Percentiles rank a stretch among this genome's conserved stretches.
These are phyloP conservation scores for Alternaria novae-zelandiae DNA, from an alignment of 2,329 filamentous ascomycete genomes.

Conservation along the genomic window DNA sequence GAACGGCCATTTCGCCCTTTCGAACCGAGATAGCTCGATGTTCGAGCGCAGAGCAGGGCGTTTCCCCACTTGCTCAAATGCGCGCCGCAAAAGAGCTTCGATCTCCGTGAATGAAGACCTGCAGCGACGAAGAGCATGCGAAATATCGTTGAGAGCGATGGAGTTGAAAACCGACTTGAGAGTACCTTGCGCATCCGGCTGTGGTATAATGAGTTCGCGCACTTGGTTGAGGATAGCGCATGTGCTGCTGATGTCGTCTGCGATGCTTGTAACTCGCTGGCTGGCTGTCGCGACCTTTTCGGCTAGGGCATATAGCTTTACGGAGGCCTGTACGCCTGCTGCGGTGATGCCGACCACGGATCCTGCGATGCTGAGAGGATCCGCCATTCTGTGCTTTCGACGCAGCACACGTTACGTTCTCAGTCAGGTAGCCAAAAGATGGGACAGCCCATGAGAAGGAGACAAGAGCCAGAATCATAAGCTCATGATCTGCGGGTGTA, in stretches of 20 bases:
- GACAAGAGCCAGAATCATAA: background rate
- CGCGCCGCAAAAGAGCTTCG: background rate
- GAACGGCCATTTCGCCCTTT: conserved; percentile 18
- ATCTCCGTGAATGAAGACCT: background rate
- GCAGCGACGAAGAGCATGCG: background rate
- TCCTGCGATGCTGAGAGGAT: conserved; percentile 14
- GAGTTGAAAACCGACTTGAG: conserved; percentile 8
- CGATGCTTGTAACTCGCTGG: conserved; percentile 7
- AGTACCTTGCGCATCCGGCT: conserved; percentile 1
- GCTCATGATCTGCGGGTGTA: too few species aligned
- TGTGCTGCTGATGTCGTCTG: conserved; percentile 15
- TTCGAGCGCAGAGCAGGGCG: background rate
- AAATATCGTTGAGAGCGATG: background rate
- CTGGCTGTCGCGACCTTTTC: conserved; percentile 7
- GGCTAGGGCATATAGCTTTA: conserved; percentile 11
- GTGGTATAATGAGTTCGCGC: conserved; percentile 6
- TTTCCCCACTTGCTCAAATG: background rate
- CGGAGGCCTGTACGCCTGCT: conserved; percentile 6
- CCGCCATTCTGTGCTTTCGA: conserved; percentile 5
- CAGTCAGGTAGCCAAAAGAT: too few species aligned
- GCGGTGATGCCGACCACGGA: conserved; percentile 11
- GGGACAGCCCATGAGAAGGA: too few species aligned
- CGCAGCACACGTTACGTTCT: too few species aligned
- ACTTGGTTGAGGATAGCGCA: conserved; percentile 13
- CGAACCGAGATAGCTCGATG: background rate